Evolutionary conservation across 1,284 basidiomycete species (phyloP).

Genomic region (Cutaneotrichosporon sp.): DNA sequence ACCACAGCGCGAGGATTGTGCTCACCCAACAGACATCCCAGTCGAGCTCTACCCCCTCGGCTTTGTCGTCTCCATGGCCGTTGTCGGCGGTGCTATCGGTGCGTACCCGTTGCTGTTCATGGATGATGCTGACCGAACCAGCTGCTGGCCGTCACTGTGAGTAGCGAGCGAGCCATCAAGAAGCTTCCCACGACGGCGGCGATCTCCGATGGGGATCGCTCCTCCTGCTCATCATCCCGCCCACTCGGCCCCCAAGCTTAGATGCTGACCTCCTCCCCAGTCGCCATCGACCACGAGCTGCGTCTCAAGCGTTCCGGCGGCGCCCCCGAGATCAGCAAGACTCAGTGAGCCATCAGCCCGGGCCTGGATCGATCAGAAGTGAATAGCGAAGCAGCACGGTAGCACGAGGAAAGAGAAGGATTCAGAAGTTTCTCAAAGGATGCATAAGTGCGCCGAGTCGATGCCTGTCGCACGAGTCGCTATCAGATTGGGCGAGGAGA

Average conservation of each 20-base stretch:
- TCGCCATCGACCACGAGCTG: constrained; percentile 10
- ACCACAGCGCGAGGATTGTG: neutral
- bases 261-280: neutral
- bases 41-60: constrained; percentile 54
- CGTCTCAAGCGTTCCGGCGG: constrained; percentile 20
- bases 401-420: neutral
- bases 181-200: neutral
- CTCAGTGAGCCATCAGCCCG: too few relatives aligned
- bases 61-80: constrained; percentile 46
- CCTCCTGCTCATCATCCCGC: neutral
- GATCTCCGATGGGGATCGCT: neutral
- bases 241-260: neutral
- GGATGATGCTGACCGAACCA: constrained; percentile 15
- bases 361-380: constrained; percentile 4
- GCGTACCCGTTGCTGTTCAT: constrained; percentile 11
- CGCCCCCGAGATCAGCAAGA: too few relatives aligned
- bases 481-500: neutral
- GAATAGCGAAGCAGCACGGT: neutral
- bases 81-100: constrained; percentile 47
- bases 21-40: constrained; percentile 44
- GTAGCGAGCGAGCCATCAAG: constrained; percentile 5
- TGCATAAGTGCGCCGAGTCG: neutral
- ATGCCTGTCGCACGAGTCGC: neutral
- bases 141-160: constrained; percentile 21
- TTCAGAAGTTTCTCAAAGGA: neutral